Base-by-base conservation (phyloP, 1,284 basidiomycete species). In the Irpex lacteus region DNA sequence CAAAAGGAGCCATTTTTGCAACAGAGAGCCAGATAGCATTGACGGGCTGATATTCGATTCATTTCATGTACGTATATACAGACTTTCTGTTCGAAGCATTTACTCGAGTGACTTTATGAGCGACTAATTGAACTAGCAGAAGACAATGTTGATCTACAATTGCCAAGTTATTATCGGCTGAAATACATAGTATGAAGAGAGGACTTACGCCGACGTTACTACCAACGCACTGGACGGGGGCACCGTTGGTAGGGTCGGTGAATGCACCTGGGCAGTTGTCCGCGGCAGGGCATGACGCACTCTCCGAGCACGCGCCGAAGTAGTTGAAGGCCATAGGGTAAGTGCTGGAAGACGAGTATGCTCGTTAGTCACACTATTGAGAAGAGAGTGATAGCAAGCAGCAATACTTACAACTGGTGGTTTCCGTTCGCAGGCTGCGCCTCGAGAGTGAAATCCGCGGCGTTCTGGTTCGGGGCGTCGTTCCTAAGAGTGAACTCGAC, bases 391-490 rank as follows among this genome's bases (percentile, higher is more conserved):
- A 32, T 19, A 53, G 15, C 8, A 34, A 34, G 32, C 32, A 34
- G 32, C 32, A 34, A 34, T 34, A 52, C 44, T 47, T 53, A 63
- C 58, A 50, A 63, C 32, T 60, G 57, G 44, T 60, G 62, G 40
- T 63, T 50, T 8, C 58, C 62, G 60, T 60, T 40, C 58, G 1
- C 58, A 37, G 58, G 37, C 54, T 34, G 53, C 7, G 54, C 19
- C 38, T 57, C 26, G 53, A 62, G 54, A 19, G 61, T 54, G 54
- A 62, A 62, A 21, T 62, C 61, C 21, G 61, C 61, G 4, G 61
- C 61, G 54, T 62, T 62, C 54, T 62, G 61, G 54, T 57, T 57
- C 4, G 61, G 61, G 3, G 61, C 61, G 54, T 62, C 61, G 54
- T 62, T 56, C 26, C 61, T 36, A 19, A 62, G 53, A 19, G 61